phyloP scores from a whole-genome alignment of 108 stramenopile genomes.

The Cyclotella atomus region DNA sequence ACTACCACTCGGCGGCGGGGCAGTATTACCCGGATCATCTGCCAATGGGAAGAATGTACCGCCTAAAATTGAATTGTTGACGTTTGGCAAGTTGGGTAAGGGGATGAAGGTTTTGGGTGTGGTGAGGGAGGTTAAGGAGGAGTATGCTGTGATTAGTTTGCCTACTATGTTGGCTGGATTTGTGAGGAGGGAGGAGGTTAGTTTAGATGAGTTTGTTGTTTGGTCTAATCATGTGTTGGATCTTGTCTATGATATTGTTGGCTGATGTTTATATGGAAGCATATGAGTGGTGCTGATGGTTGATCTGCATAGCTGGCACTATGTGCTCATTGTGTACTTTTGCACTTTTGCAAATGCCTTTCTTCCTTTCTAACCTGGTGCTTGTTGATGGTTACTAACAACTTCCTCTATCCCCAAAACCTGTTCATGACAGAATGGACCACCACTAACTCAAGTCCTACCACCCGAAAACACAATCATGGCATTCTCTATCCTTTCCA shows the following conservation, averaged over 20 bases:
- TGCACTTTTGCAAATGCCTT: no score
- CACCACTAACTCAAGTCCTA: slow-evolving; percentile 52
- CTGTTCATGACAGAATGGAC: no score
- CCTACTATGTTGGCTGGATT: slow-evolving; percentile 83
- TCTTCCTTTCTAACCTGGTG: no score
- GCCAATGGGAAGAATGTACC: slow-evolving; percentile 26
- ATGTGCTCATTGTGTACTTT: no score
- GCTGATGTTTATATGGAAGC: no score
- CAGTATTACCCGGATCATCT: slow-evolving; percentile 54
- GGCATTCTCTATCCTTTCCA: slow-evolving; percentile 65
- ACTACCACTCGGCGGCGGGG: slow-evolving; percentile 81
- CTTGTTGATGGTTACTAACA: no score
- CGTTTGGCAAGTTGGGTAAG: slow-evolving; percentile 67
- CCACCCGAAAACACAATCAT: slow-evolving; percentile 58
- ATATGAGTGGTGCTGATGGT: neutral
- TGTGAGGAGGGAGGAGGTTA: slow-evolving; percentile 50
- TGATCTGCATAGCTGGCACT: no score
- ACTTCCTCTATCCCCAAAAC: no score
- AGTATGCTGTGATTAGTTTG: slow-evolving; percentile 70
- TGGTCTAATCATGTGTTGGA: neutral
- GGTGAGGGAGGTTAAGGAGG: slow-evolving; percentile 68
- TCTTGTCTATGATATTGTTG: neutral
- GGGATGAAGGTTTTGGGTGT: slow-evolving; percentile 71
- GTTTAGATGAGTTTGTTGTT: neutral
- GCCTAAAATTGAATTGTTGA: slow-evolving; percentile 72